Evolutionary conservation across 2,329 filamentous ascomycete genomes (phyloP), one percentile per base, ranked within the genome.

Genomic region (Amauroascus verrucosus): DNA sequence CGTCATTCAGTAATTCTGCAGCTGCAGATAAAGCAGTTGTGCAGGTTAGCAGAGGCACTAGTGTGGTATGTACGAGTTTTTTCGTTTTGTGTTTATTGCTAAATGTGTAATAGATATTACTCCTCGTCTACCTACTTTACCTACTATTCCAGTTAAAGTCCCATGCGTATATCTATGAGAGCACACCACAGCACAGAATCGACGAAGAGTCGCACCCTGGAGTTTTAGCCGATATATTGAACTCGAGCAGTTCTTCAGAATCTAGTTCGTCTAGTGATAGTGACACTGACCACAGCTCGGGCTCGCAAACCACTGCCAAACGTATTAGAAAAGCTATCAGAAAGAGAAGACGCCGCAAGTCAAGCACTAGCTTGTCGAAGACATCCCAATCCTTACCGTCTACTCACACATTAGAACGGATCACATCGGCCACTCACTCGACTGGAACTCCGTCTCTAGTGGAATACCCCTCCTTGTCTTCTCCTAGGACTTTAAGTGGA

Each of bases 131-230:
- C 67, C 82, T 70, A 48, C 85, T 81, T 54, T 96, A 94, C 64
- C 81, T 97, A 1, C 78, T 87, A 68, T 96, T 96, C 75, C 91
- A 96, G 69, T 82, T 97, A 55, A 87, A 88, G 67, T 90, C 90
- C 0, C 90, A 96, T 67, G 77, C 78, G 24, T 74, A 75, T 6
- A 83, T 95, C 65, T 96, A 95, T 75, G 87, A 85, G 68, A 93
- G 88, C 60, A 95, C 87, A 4, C 90, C 90, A 8, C 89, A 95
- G 70, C 84, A 90, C 61, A 85, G 94, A 56, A 93, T 96, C 58
- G 90, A 96, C 61, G 88, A 93, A 62, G 90, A 95, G 66, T 84
- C 88, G 0, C 85, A 88, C 44, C 90, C 90, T 20, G 90, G 90
- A 58, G 84, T 93, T 0, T 78, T 90, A 11, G 85, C 86, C 16